These are phyloP conservation scores for Baudoinia panamericana DNA, from an alignment of 495 filamentous ascomycete genomes.

Conservation along the genomic window DNA sequence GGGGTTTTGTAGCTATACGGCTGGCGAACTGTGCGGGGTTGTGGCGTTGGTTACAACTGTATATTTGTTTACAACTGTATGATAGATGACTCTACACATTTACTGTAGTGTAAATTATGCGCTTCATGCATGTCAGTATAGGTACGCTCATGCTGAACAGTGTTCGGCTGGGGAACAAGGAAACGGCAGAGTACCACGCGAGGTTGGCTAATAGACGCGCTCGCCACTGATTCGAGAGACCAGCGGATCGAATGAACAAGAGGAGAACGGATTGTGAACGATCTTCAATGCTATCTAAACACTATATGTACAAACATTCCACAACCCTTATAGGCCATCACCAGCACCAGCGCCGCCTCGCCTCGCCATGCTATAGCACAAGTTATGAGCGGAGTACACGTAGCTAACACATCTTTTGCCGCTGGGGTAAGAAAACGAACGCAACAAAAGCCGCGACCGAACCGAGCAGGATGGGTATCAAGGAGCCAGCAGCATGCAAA, in stretches of 20 bases:
- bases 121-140: no score
- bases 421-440: not conserved
- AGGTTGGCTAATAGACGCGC: not conserved
- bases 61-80: no score
- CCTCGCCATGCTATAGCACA: not conserved
- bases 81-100: no score
- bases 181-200: no score
- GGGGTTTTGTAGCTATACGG: no score
- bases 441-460: not conserved
- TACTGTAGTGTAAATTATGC: no score
- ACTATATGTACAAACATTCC: not conserved
- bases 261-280: not conserved
- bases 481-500: not conserved
- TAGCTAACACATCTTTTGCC: not conserved
- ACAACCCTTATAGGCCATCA: not conserved
- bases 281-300: not conserved
- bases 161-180: no score
- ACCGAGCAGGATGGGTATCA: not conserved
- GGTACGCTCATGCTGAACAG: no score
- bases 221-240: no score
- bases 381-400: not conserved
- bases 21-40: no score
- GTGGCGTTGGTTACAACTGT: no score
- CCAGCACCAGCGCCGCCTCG: not conserved
- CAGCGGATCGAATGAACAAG: not conserved